These are phyloP conservation scores for Neocucurbitaria cava DNA, from an alignment of 2,329 filamentous ascomycete genomes.

Conservation along the genomic window DNA sequence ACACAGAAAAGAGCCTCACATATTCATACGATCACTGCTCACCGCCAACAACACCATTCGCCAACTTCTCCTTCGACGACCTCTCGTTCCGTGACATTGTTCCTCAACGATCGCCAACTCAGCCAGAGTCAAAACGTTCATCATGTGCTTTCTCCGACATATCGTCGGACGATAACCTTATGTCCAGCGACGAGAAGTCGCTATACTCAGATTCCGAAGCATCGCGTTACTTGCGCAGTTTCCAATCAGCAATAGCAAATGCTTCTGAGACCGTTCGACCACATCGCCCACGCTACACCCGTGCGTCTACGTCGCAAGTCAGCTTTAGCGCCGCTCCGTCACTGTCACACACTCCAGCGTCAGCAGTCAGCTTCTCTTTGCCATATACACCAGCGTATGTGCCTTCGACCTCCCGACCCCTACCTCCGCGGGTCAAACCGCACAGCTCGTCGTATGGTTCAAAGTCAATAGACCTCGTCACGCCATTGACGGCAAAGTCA, in stretches of 20 bases:
- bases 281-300: conserved; percentile 44
- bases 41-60: conserved; percentile 46
- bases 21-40: conserved; percentile 42
- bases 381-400: conserved; percentile 51
- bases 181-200: conserved; percentile 33
- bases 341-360: conserved; percentile 56
- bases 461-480: conserved; percentile 55
- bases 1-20: conserved; percentile 48
- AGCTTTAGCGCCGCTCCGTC: conserved; percentile 52
- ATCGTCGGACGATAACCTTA: conserved; percentile 46
- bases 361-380: conserved; percentile 54
- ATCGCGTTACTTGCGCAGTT: conserved; percentile 52
- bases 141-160: conserved; percentile 53
- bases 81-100: conserved; percentile 54
- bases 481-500: conserved; percentile 47
- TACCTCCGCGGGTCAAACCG: conserved; percentile 50
- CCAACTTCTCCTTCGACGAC: conserved; percentile 49
- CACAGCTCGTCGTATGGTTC: conserved; percentile 48
- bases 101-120: conserved; percentile 56
- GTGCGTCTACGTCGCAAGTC: conserved; percentile 45
- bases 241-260: conserved; percentile 40
- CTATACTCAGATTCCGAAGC: conserved; percentile 47
- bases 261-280: conserved; percentile 33
- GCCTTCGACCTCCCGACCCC: conserved; percentile 44
- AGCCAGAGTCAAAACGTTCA: conserved; percentile 46